Base-by-base conservation (phyloP, 1,284 basidiomycete genomes). In the Puccinia polysora region DNA sequence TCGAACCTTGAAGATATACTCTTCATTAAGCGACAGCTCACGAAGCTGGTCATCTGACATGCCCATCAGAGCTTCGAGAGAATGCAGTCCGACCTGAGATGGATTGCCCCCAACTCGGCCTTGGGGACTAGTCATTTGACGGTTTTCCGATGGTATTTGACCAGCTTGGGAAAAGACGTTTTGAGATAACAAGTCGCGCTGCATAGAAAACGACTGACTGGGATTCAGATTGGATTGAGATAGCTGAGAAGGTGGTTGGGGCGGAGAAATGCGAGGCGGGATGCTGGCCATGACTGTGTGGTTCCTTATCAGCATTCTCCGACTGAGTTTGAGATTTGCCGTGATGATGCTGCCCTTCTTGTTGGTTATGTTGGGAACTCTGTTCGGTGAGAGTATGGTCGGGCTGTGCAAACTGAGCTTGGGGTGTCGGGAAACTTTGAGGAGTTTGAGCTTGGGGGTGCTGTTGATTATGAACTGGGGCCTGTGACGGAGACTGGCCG, bases 1-100 rank as follows among this genome's bases (percentile, higher is more conserved):
- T 14, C 69, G 58, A 45, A 72, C 64, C 32, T 64, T 63, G 14
- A n/a, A n/a, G n/a, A 72, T 64, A 2, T 12, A 0, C 20, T 72
- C 69, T 64, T 64, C 38, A 7, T 59, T 47, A 15, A 64, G 15
- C 8, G 45, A 18, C 0, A 38, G 4, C 47, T 55, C 52, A 45
- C 69, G 69, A 28, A 72, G 59, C 25, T 53, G 58, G 10, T 63
- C 69, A 40, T 72, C 69, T 18, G 69, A 72, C 69, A 72, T 43
- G 30, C 32, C 32, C 68, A 70, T 70, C 32, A 70, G 52, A 15
- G n/a, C 43, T 38, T 70, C 58, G 30, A 20, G 7, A 18, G 52
- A 55, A 43, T 56, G 52, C 28, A 14, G 6, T 12, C 23, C 10
- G 20, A 36, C 32, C n/a, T n/a, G n/a, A 15, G 20, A 25, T 55